A percentile compares a stretch with the other conserved stretches of the same genome.
These are phyloP conservation scores for Eucalyptus sp. DNA, from an alignment of 345 rosid genomes.

Conservation along the genomic window DNA sequence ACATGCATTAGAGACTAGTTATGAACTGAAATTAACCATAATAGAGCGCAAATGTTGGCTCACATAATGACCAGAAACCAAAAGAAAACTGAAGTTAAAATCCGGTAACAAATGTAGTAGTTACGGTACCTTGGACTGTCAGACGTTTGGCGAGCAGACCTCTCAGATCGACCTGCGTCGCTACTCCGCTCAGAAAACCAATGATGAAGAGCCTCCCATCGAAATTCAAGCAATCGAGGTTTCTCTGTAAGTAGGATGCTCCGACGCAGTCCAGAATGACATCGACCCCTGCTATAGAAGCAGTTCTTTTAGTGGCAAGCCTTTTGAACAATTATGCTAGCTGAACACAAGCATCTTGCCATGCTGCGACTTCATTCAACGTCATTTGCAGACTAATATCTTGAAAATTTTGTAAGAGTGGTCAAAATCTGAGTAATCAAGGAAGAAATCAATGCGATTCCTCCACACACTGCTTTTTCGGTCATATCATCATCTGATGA, in stretches of 20 bases:
- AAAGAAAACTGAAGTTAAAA: neutral
- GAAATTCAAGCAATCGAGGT: slow-evolving; percentile 62
- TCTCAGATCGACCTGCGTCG: slow-evolving; percentile 37
- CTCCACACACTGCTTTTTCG: neutral
- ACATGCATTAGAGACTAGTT: neutral
- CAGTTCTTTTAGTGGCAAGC: neutral
- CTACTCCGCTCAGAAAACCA: slow-evolving; percentile 63
- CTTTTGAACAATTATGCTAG: neutral
- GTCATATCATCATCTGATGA: neutral
- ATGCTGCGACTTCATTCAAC: neutral
- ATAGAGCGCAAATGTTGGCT: neutral
- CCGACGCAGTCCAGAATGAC: slow-evolving; percentile 81
- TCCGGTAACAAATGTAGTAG: neutral
- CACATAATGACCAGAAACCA: neutral
- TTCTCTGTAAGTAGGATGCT: slow-evolving; percentile 66
- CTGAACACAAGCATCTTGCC: neutral
- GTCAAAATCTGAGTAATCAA: neutral
- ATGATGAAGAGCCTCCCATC: slow-evolving; percentile 83
- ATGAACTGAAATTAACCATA: neutral
- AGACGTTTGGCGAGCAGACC: slow-evolving; percentile 59
- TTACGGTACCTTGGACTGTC: slow-evolving; percentile 67
- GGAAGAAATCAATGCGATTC: neutral
- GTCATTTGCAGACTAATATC: neutral
- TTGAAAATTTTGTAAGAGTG: neutral
- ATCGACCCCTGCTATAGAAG: slow-evolving; percentile 40